phyloP scores from a whole-genome alignment of 768 basidiomycete genomes.

The Hygrophoropsis aurantiaca region DNA sequence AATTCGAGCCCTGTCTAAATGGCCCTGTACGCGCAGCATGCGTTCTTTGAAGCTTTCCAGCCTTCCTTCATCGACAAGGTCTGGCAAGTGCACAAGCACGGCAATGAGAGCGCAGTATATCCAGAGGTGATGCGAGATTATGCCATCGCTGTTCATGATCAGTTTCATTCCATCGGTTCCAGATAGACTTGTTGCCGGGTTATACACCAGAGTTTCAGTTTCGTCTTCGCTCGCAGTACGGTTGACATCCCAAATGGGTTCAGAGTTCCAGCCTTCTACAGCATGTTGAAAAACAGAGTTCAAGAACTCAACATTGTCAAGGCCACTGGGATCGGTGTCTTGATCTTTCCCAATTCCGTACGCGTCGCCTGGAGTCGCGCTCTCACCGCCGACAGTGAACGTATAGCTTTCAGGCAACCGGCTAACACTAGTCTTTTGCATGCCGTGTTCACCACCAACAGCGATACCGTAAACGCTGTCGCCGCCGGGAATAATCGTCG shows the following conservation, averaged over 20 bases:
- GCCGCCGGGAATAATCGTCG: constrained; percentile 8
- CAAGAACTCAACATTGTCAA: constrained; percentile 8
- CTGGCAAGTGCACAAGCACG: not conserved
- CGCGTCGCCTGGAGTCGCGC: not conserved
- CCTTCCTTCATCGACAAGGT: constrained; percentile 4
- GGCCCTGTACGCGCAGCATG: constrained; percentile 24
- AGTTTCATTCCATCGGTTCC: constrained; percentile 11
- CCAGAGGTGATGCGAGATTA: constrained; percentile 52
- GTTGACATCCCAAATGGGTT: constrained; percentile 24
- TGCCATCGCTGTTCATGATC: constrained; percentile 49
- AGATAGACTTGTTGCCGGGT: constrained; percentile 6
- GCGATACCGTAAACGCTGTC: not conserved
- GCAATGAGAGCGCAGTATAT: constrained; percentile 36
- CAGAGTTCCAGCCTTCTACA: constrained; percentile 19
- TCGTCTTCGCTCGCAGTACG: constrained; percentile 10
- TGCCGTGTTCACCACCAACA: constrained; percentile 1
- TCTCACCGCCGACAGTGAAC: constrained; percentile 1
- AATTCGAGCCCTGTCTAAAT: constrained; percentile 8
- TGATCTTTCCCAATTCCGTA: too few species aligned
- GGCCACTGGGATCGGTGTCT: too few species aligned
- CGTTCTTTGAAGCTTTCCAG: constrained; percentile 20
- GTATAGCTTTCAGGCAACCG: too few species aligned
- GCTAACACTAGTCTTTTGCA: too few species aligned
- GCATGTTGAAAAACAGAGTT: constrained; percentile 19
- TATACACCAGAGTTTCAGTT: too few species aligned